These are phyloP conservation scores for Tuber calosporum DNA, from an alignment of 495 filamentous ascomycete species.

Conservation along the genomic window DNA sequence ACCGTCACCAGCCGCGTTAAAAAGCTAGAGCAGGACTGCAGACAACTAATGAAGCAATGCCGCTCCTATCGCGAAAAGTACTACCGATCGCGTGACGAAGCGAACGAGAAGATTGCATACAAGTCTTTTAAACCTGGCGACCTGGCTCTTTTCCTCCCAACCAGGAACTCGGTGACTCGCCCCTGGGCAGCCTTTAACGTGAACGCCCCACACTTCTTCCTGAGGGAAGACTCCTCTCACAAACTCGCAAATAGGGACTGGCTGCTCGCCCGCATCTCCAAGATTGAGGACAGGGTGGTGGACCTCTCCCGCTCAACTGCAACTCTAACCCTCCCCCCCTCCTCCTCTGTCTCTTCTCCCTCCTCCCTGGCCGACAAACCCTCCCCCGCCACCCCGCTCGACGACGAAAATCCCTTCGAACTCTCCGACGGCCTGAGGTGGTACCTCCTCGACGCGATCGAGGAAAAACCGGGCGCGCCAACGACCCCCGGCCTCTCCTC, in stretches of 20 bases:
- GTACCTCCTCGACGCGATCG: slow-evolving; percentile 87
- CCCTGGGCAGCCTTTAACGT: slow-evolving; percentile 99
- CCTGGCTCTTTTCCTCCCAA: slow-evolving; percentile 89
- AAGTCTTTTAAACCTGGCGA: slow-evolving; percentile 94
- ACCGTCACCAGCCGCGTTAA: slow-evolving; percentile 76
- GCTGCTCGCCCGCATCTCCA: slow-evolving; percentile 87
- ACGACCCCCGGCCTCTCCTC: slow-evolving; percentile 80
- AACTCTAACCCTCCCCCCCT: slow-evolving; percentile 43
- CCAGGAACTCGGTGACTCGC: slow-evolving; percentile 81
- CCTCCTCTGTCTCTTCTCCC: slow-evolving; percentile 10
- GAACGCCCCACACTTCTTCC: slow-evolving; percentile 90
- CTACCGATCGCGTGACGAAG: slow-evolving; percentile 73
- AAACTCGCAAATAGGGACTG: slow-evolving; percentile 77
- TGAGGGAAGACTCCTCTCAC: slow-evolving; percentile 85
- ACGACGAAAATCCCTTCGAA: slow-evolving; percentile 96
- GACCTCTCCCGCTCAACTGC: slow-evolving; percentile 75
- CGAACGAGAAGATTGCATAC: slow-evolving; percentile 95
- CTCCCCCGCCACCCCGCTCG: slow-evolving; percentile 47
- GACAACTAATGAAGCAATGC: slow-evolving; percentile 84
- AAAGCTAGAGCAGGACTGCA: slow-evolving; percentile 79
- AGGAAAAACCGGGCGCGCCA: slow-evolving; percentile 93
- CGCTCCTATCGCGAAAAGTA: slow-evolving; percentile 80
- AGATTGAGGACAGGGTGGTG: slow-evolving; percentile 86
- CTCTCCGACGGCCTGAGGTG: slow-evolving; percentile 90
- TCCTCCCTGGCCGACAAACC: not conserved